Base-by-base conservation (phyloP, 352 stramenopile genomes). In the Nothophytophthora sp. region DNA sequence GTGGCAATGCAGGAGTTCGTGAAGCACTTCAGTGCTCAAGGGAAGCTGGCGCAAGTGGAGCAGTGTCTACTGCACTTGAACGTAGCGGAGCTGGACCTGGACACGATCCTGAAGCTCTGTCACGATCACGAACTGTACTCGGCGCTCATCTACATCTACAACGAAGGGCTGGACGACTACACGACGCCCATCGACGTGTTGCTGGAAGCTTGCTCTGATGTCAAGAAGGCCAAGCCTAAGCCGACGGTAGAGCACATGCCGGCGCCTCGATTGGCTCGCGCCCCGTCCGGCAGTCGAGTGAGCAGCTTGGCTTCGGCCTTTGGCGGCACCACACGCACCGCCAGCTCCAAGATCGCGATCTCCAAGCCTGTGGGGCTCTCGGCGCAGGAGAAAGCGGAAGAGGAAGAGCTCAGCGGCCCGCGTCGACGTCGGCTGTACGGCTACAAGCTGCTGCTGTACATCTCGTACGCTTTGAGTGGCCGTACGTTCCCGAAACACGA, bases 141-240 rank as follows among this genome's bases (percentile, higher is more conserved):
- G 15, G 95, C 93, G 27, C 70, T 98, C n/a, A 87, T 97, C 25
- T 97, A 97, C 71, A 92, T 98, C 48, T 98, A 97, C 70, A 97
- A 92, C 39, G 86, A 92, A 67, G 95, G 92, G 5, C 60, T 98
- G 32, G 72, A 97, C 32, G 93, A 98, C 59, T 98, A 90, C 40
- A 86, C 90, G 7, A 93, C 90, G 9, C 93, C 95, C 0, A 88
- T 98, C 25, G 85, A 98, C 42, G 72, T 96, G 16, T 49, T 98
- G 8, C 71, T 97, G 22, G 88, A 98, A 64, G 75, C 73, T 25
- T 77, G 60, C 41, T 88, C 74, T 5, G 77, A 73, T 4, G 65
- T 72, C 18, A 84, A 76, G 40, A 70, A 78, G 34, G 47, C 45
- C 0, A 70, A 65, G 25, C n/a, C 49, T 7, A 73, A 57, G 11